Evolutionary conservation across 768 basidiomycete genomes (phyloP).

Genomic region (Panaeolus cyanescens): DNA sequence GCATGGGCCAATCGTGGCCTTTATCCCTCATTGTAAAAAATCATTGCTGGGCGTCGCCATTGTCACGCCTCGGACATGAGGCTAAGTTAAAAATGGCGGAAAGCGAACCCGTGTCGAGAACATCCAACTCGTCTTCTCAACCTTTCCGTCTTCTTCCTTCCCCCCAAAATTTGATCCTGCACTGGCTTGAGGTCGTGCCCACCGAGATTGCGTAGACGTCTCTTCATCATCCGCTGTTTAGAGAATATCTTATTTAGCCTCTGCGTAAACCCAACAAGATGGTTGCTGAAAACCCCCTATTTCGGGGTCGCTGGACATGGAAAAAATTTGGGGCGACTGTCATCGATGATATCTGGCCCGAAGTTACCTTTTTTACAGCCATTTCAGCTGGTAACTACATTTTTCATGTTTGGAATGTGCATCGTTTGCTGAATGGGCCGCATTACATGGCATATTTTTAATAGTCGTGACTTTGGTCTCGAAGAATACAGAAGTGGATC

Average conservation of each 20-base stretch:
- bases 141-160: neutral
- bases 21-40: neutral
- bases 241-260: neutral
- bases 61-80: conserved; percentile 1
- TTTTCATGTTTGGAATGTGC: conserved; percentile 74
- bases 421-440: conserved; percentile 58
- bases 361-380: conserved; percentile 59
- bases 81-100: neutral
- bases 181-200: neutral
- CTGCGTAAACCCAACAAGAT: conserved; percentile 19
- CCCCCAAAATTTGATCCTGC: neutral
- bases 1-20: no score
- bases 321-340: conserved; percentile 59
- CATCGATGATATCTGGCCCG: conserved; percentile 65
- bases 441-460: neutral
- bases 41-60: neutral
- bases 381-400: conserved; percentile 52
- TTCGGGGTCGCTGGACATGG: conserved; percentile 45
- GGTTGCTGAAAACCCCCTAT: conserved; percentile 48
- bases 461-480: conserved; percentile 63
- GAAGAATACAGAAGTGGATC: conserved; percentile 43
- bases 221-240: neutral
- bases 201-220: neutral
- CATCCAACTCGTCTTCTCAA: neutral
- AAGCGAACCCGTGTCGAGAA: neutral